These are phyloP conservation scores for Penicillium oxalicum DNA, from an alignment of 2,329 filamentous ascomycete genomes.

Conservation along the genomic window DNA sequence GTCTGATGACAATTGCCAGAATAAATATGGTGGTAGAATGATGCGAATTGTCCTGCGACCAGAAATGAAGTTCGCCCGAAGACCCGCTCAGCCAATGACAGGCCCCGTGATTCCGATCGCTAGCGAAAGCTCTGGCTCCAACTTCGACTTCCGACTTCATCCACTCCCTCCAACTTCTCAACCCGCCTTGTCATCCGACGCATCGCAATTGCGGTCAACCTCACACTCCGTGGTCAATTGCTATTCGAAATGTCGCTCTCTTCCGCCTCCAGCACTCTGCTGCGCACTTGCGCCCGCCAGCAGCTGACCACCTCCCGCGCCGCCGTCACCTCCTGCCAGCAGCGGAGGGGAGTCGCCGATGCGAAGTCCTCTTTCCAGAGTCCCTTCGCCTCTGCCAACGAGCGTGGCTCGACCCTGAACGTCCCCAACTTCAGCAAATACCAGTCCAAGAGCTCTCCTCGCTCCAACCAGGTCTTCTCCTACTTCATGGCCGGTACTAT, in stretches of 20 bases:
- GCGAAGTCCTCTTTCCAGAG: conserved; percentile 44
- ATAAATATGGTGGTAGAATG: no score
- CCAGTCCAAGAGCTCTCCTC: conserved; percentile 61
- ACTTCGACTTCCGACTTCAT: conserved; percentile 36
- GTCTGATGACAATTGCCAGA: no score
- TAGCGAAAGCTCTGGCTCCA: conserved; percentile 38
- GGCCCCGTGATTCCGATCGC: conserved; percentile 37
- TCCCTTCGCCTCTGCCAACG: conserved; percentile 51
- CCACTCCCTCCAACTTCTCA: conserved; percentile 27
- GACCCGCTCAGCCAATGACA: conserved; percentile 34
- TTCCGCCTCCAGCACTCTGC: conserved; percentile 61
- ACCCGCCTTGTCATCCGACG: conserved; percentile 14
- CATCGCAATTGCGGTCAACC: conserved; percentile 33
- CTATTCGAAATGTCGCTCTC: conserved; percentile 47
- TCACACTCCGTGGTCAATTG: conserved; percentile 25
- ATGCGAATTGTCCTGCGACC: background rate
- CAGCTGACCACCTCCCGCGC: conserved; percentile 40
- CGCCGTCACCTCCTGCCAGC: conserved; percentile 38
- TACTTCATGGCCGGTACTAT: conserved; percentile 99
- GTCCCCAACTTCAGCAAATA: conserved; percentile 91
- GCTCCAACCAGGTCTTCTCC: conserved; percentile 77
- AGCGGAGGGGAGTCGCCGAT: conserved; percentile 36
- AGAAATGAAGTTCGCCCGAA: conserved; percentile 11
- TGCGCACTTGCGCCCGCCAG: conserved; percentile 53
- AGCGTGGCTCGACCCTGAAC: conserved; percentile 53